Base-by-base conservation (phyloP, 225 moss, liverwort and hornwort species). In the Asterella californica region DNA sequence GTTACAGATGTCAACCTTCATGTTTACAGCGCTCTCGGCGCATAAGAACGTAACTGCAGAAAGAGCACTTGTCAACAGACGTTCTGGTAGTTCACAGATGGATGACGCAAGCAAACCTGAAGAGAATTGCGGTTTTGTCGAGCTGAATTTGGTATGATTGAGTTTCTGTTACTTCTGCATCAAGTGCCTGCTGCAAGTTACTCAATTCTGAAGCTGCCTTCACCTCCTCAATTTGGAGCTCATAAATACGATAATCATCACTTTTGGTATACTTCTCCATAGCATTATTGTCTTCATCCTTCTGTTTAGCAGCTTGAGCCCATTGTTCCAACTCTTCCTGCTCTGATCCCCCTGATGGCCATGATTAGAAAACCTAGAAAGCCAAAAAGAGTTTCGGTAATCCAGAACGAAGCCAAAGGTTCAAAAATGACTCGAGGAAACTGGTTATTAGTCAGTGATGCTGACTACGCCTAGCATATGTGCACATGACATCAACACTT, bases 71-170 rank as follows among this genome's bases (percentile, higher is more conserved):
- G 36, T 36, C 32, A 12, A 42, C 34, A 33, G 38, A 70, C 21
- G 21, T 65, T 65, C 18, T 21, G 69, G 24, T 24, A 30, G 21
- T 9, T 65, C 32, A 7, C 33, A 47, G 25, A 46, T 27, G 4
- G n/a, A 70, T 10, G 7, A 9, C n/a, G 30, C 22, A 64, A 22
- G 25, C 36, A 32, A 2, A 85, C 85, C 85, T 85, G 36, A 93
- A 99, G 80, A 95, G 89, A 10, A 91, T 36, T 0, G 91, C 85
- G 65, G 89, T 91, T 88, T 91, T 92, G 63, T 94, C 87, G 33
- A 99, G 93, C 47, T 94, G 92, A 69, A 90, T 89, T 84, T 99
- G 97, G 81, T 89, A 89, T 52, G 93, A 90, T 52, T 91, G 97
- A 15, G 91, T 93, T 76, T 93, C 91, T 0, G 91, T 90, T 81